Conservation (phyloP, 768 basidiomycete genomes). For the Candolleomyces eurysporus region DNA sequence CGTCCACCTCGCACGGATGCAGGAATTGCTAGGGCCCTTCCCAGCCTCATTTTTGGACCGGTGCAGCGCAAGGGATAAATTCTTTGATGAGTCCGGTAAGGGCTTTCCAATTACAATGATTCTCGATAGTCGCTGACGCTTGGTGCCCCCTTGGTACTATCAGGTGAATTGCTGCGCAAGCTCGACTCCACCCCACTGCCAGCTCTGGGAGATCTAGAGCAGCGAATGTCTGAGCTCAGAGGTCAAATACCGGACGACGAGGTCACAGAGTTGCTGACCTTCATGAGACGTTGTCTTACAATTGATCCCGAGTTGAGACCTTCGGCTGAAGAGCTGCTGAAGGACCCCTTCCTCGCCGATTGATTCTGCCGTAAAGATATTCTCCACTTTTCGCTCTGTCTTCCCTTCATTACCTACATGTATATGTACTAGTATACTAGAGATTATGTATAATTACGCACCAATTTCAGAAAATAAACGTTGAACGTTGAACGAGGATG, state of each 20-base stretch:
- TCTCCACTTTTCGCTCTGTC: no score
- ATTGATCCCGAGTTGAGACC: constrained; percentile 17
- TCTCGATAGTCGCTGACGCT: no score
- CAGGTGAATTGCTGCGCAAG: background rate
- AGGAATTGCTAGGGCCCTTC: constrained; percentile 17
- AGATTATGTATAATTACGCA: no score
- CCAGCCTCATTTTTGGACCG: constrained; percentile 14
- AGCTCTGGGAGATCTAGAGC: background rate
- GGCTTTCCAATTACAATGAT: background rate
- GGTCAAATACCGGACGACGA: constrained; percentile 6
- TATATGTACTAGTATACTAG: no score
- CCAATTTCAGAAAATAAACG: no score
- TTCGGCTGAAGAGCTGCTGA: constrained; percentile 15
- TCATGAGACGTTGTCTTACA: constrained; percentile 17
- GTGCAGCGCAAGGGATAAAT: constrained; percentile 13
- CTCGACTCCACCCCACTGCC: no score
- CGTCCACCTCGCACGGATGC: constrained; percentile 16
- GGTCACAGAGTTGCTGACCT: constrained; percentile 8
- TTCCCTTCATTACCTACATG: no score
- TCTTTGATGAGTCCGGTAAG: constrained; percentile 18
- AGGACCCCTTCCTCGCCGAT: constrained; percentile 12
- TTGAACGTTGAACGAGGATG: no score
- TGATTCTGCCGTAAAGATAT: no score
- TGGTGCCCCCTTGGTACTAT: background rate
- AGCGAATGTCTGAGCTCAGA: background rate